Evolutionary conservation across 1,284 basidiomycete genomes (phyloP).

Genomic region (Mrakiaceae sp.): DNA sequence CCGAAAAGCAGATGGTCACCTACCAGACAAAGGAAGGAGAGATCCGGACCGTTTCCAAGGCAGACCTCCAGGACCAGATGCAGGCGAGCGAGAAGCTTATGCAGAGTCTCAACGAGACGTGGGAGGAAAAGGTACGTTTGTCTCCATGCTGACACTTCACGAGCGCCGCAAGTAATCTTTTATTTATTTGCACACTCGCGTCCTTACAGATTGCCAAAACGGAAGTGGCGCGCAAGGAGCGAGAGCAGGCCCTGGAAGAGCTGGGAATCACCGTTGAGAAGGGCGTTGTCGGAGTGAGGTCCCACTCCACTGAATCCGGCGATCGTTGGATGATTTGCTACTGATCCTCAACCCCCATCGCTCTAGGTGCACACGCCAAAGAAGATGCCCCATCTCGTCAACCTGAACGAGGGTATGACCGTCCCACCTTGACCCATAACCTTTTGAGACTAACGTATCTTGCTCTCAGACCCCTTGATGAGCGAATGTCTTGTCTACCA

Average conservation of each 20-base stretch:
- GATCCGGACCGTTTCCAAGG: constrained; percentile 90
- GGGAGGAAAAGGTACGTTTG: constrained; percentile 70
- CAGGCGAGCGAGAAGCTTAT: constrained; percentile 94
- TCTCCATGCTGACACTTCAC: background rate
- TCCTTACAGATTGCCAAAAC: too few relatives aligned
- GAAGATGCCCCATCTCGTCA: constrained; percentile 92
- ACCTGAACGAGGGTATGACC: constrained; percentile 54
- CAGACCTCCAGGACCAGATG: constrained; percentile 92
- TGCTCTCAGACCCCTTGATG: constrained; percentile 34
- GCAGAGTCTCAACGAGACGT: constrained; percentile 90
- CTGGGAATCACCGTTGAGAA: constrained; percentile 95
- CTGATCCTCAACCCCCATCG: constrained; percentile 14
- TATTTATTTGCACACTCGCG: too few relatives aligned
- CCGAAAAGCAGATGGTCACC: constrained; percentile 89
- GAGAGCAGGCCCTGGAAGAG: constrained; percentile 94
- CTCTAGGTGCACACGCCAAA: constrained; percentile 88
- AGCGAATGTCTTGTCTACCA: constrained; percentile 57
- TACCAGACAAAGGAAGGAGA: constrained; percentile 88
- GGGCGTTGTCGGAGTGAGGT: constrained; percentile 60
- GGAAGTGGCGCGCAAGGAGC: constrained; percentile 46
- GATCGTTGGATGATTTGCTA: background rate
- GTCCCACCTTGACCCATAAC: too few relatives aligned
- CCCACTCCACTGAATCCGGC: background rate
- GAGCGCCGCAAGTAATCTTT: constrained; percentile 36
- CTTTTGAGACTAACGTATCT: too few relatives aligned